Conservation (phyloP, 441 rosid species). For the Hypseocharis bilobata region DNA sequence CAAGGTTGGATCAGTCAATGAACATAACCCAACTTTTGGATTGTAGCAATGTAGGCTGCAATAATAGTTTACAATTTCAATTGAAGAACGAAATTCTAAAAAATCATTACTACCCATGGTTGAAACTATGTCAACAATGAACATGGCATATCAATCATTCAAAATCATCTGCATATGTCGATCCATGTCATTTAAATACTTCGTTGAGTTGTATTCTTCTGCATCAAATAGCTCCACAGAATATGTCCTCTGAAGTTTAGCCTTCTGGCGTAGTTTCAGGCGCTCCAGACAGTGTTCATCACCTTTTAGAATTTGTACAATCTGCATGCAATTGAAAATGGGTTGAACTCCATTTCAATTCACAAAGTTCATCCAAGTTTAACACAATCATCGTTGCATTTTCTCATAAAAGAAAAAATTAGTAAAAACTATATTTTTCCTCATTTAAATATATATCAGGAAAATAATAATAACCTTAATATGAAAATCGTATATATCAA, state of each 20-base stretch:
- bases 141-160: conserved; percentile 18
- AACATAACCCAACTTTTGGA: too few species aligned
- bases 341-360: background rate
- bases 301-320: conserved; percentile 50
- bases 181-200: conserved; percentile 43
- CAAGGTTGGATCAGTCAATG: too few species aligned
- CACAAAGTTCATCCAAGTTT: too few species aligned
- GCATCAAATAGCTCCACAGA: conserved; percentile 63
- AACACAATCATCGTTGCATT: background rate
- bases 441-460: too few species aligned
- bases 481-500: too few species aligned
- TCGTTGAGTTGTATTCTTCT: conserved; percentile 66
- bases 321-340: conserved; percentile 30
- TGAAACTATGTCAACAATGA: background rate
- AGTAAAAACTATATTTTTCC: too few species aligned
- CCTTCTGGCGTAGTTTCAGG: conserved; percentile 27
- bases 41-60: too few species aligned
- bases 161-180: conserved; percentile 51
- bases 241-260: conserved; percentile 48
- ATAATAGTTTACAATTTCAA: too few species aligned
- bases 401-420: too few species aligned
- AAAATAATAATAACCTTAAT: too few species aligned
- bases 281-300: conserved; percentile 34
- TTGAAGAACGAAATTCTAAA: too few species aligned
- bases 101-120: too few species aligned